Conservation (phyloP, 2,329 filamentous ascomycete genomes). For the Tolypocladium nubicola region DNA sequence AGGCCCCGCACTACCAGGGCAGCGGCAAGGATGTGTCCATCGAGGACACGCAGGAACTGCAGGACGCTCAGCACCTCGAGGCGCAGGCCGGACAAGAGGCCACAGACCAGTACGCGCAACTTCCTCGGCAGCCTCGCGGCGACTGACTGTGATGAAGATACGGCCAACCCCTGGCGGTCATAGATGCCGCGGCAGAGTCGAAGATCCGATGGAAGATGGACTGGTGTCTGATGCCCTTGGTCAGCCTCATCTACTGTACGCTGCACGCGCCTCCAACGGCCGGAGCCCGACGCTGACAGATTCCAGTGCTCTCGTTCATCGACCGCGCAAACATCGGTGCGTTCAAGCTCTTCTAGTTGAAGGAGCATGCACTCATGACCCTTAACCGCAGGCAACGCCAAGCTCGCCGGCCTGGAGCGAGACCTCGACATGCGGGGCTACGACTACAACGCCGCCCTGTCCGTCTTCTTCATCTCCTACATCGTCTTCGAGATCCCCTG, state of each 20-base stretch:
- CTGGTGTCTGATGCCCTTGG: conserved; percentile 50
- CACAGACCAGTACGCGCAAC: neutral
- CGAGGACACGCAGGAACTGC: neutral
- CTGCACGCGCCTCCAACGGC: too few species aligned
- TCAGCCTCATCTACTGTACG: conserved; percentile 48
- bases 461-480: conserved; percentile 54
- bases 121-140: too few species aligned
- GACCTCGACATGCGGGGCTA: conserved; percentile 43
- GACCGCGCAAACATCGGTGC: conserved; percentile 56
- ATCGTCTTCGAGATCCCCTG: conserved; percentile 55
- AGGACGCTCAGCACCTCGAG: neutral
- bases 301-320: conserved; percentile 36
- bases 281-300: neutral
- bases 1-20: neutral
- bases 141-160: conserved; percentile 21
- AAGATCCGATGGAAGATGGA: conserved; percentile 53
- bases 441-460: conserved; percentile 52
- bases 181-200: conserved; percentile 45
- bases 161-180: conserved; percentile 32
- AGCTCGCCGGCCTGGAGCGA: conserved; percentile 43
- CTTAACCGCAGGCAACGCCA: conserved; percentile 38
- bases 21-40: neutral
- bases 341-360: conserved; percentile 1
- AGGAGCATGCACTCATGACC: neutral
- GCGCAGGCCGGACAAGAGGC: neutral